Percentiles rank a stretch among this genome's conserved stretches.
Evolutionary conservation across 345 rosid genomes (phyloP).

Genomic region (Dovyalis caffra): DNA sequence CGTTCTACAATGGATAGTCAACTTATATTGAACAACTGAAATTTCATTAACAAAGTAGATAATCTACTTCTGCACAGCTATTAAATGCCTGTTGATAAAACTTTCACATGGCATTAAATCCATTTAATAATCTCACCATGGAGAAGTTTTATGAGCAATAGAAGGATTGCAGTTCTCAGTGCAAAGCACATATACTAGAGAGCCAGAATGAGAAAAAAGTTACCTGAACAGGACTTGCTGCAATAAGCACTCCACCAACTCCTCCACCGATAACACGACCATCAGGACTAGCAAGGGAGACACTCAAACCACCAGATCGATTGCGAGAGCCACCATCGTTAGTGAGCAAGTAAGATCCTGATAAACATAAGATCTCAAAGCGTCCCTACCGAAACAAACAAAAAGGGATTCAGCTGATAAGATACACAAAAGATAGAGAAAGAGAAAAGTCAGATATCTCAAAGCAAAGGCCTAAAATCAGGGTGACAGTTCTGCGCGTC

Average conservation of each 20-base stretch:
- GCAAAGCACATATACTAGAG: background rate
- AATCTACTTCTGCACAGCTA: background rate
- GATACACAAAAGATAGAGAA: background rate
- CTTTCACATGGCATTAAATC: background rate
- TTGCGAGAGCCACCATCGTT: conserved; percentile 46
- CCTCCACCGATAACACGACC: conserved; percentile 96
- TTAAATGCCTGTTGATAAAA: background rate
- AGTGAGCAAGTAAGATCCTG: conserved; percentile 65
- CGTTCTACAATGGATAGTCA: background rate
- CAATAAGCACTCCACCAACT: conserved; percentile 85
- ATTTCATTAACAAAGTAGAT: background rate
- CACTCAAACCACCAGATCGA: conserved; percentile 72
- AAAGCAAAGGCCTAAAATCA: background rate
- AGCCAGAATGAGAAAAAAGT: background rate
- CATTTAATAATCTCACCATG: background rate
- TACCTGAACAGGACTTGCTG: conserved; percentile 92
- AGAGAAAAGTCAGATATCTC: background rate
- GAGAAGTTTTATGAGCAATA: background rate
- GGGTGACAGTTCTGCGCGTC: background rate
- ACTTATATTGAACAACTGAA: background rate
- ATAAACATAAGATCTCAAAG: conserved; percentile 80
- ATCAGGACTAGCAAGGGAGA: conserved; percentile 90
- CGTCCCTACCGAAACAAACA: conserved; percentile 54
- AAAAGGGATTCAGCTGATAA: background rate
- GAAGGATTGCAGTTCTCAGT: background rate